Base-by-base conservation (phyloP, 2,329 filamentous ascomycete genomes). In the Falciphora oryzae region DNA sequence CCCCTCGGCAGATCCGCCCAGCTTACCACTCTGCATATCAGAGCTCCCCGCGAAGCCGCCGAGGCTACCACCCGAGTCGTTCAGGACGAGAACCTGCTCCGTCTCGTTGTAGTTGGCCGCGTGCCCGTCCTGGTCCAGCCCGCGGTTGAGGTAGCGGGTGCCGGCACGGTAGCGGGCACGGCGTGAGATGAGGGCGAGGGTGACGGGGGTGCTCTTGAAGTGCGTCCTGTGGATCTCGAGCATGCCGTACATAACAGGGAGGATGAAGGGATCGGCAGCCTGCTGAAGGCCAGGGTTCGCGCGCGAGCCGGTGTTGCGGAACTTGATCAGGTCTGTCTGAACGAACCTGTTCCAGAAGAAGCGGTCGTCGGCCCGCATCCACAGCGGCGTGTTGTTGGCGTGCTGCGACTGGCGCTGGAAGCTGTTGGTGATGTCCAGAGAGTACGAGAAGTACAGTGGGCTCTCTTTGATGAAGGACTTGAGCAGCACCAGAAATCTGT, bases 41-140 rank as follows among this genome's bases (percentile, higher is more conserved):
- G 85, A 83, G 70, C 89, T 90, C 63, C 91, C 90, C 62, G 89
- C 89, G 75, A 91, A 97, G 8, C 93, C 93, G 57, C 91, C 88
- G 58, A 95, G 78, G 0, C 90, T 89, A 4, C 83, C 83, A 3
- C 84, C 83, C 64, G 80, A 84, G 76, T 98, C 95, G 71, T 98
- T 98, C 70, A 98, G 78, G 53, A 99, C 87, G 66, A 97, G 83
- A 44, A 95, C 83, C 75, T 99, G 95, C 75, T 99, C 95, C 0
- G 95, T 98, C 81, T 99, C 95, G 74, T 99, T 99, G 83, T 94
- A 99, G 76, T 99, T 99, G 69, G 95, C 92, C n/a, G 95, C 95
- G 75, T 98, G 88, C 29, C 95, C 95, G 67, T 95, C 83, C 69
- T 97, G 93, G 73, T 99, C 94, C 60, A 98, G 87, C 63, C 95